Evolutionary conservation across 2,329 filamentous ascomycete species (phyloP).

Genomic region (Ophidiomyces ophidiicola): DNA sequence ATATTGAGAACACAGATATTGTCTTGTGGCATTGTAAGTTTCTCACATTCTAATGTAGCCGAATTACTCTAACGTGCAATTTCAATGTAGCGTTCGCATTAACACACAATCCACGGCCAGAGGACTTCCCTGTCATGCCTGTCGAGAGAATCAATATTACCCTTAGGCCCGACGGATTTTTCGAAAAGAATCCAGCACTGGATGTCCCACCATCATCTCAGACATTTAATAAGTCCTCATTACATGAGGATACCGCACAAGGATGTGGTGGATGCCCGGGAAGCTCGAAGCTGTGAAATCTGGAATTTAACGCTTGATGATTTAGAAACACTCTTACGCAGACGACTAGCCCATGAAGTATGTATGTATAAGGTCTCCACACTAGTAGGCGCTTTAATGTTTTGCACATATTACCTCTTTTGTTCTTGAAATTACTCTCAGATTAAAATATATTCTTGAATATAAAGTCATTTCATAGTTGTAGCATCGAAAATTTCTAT

Average conservation of each 20-base stretch:
- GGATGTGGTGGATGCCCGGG: conserved; percentile 7
- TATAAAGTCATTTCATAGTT: no score
- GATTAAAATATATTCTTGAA: no score
- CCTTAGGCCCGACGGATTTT: conserved; percentile 42
- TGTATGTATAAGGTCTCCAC: no score
- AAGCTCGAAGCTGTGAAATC: conserved; percentile 6
- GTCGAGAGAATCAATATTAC: conserved; percentile 43
- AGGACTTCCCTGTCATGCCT: conserved; percentile 60
- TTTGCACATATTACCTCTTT: no score
- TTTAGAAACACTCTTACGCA: no score
- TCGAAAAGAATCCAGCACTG: conserved; percentile 40
- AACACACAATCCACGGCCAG: conserved; percentile 52
- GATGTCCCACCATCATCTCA: conserved; percentile 36
- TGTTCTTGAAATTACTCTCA: no score
- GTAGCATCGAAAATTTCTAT: no score
- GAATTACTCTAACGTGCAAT: conserved; percentile 10
- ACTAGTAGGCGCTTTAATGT: no score
- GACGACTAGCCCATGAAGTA: no score
- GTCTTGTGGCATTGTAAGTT: conserved; percentile 31
- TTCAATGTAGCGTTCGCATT: conserved; percentile 36
- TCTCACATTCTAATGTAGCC: conserved; percentile 24
- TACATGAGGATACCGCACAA: conserved; percentile 17
- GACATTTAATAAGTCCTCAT: conserved; percentile 32
- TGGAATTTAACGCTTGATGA: no score
- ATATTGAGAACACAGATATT: conserved; percentile 37